These are phyloP conservation scores for Dillenia suffruticosa DNA, from an alignment of 164 flowering plant species.

Conservation along the genomic window DNA sequence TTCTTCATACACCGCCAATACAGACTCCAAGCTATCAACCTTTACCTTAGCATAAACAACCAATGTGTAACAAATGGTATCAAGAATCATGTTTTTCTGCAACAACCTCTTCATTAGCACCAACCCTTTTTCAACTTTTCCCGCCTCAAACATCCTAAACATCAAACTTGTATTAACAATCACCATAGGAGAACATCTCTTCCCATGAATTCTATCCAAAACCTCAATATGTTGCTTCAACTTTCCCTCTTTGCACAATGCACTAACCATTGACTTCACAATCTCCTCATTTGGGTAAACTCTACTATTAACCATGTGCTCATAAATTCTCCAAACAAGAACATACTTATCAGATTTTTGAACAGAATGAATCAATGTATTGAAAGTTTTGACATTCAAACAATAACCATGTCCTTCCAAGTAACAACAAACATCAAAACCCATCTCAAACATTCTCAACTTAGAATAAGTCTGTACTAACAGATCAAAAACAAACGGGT, in stretches of 20 bases:
- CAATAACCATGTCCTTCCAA: slow-evolving; percentile 56
- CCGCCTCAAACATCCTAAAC: slow-evolving; percentile 52
- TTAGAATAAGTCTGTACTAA: slow-evolving; percentile 65
- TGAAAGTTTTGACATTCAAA: slow-evolving; percentile 51
- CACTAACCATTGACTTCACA: slow-evolving; percentile 41
- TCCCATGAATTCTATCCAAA: slow-evolving; percentile 60
- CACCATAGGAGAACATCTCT: slow-evolving; percentile 56
- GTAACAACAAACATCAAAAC: slow-evolving; percentile 43
- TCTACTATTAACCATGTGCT: slow-evolving; percentile 55
- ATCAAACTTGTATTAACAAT: slow-evolving; percentile 64
- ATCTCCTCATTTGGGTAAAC: slow-evolving; percentile 66
- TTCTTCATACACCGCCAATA: slow-evolving; percentile 47
- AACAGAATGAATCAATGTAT: slow-evolving; percentile 50
- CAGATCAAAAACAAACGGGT: slow-evolving; percentile 64
- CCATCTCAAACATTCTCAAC: slow-evolving; percentile 53
- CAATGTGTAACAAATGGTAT: slow-evolving; percentile 59
- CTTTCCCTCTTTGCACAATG: slow-evolving; percentile 75
- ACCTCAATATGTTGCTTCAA: slow-evolving; percentile 44
- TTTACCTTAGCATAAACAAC: slow-evolving; percentile 47
- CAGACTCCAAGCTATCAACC: slow-evolving; percentile 35
- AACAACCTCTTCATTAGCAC: slow-evolving; percentile 61
- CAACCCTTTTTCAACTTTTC: slow-evolving; percentile 54
- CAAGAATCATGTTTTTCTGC: slow-evolving; percentile 64
- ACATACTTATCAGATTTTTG: slow-evolving; percentile 40
- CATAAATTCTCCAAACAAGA: slow-evolving; percentile 71